Evolutionary conservation across 495 filamentous ascomycete genomes (phyloP).

Genomic region (Tuber calosporum): DNA sequence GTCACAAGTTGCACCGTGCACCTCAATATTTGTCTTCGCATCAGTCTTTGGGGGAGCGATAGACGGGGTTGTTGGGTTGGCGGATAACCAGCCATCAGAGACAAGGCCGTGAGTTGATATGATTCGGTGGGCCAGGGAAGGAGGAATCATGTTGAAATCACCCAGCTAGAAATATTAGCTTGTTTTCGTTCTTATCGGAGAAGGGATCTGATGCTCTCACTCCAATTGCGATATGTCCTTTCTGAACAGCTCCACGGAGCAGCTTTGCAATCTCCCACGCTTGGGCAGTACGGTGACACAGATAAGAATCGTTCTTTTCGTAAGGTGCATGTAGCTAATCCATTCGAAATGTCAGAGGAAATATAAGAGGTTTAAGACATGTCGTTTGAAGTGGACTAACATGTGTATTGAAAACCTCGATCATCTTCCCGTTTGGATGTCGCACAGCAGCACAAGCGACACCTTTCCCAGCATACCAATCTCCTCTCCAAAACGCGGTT

Average conservation of each 20-base stretch:
- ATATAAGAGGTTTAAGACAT: background rate
- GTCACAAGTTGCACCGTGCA: conserved; percentile 85
- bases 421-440: conserved; percentile 60
- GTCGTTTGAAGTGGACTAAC: conserved; percentile 41
- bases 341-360: conserved; percentile 22
- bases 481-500: conserved; percentile 84
- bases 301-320: conserved; percentile 72
- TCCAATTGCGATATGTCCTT: conserved; percentile 76
- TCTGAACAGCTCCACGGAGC: conserved; percentile 73
- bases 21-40: conserved; percentile 64
- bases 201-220: conserved; percentile 8
- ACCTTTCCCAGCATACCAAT: conserved; percentile 93
- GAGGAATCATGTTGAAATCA: conserved; percentile 91
- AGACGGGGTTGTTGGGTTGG: conserved; percentile 39
- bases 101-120: conserved; percentile 73
- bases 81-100: conserved; percentile 63
- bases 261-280: conserved; percentile 96
- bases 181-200: background rate
- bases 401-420: conserved; percentile 92
- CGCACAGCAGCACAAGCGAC: conserved; percentile 78
- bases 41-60: conserved; percentile 51
- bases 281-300: conserved; percentile 84
- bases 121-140: conserved; percentile 77
- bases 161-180: conserved; percentile 49
- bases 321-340: conserved; percentile 77